These are phyloP conservation scores for Verticillium nonalfalfae DNA, from an alignment of 2,329 filamentous ascomycete genomes.

Conservation along the genomic window DNA sequence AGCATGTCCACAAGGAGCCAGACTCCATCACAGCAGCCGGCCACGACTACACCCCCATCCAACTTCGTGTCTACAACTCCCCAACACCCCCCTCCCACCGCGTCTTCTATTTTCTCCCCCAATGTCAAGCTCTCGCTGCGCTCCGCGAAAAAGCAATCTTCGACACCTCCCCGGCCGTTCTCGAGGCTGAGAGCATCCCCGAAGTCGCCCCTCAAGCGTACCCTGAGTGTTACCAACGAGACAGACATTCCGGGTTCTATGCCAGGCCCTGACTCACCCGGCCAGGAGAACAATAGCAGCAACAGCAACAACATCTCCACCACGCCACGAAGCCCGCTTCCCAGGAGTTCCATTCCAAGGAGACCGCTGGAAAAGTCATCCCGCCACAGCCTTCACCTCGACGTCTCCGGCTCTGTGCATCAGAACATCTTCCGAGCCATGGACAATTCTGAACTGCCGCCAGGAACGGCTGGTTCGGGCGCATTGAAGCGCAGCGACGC, in stretches of 20 bases:
- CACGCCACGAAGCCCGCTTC: slow-evolving; percentile 28
- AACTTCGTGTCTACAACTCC: slow-evolving; percentile 22
- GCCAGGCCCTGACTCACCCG: slow-evolving; percentile 31
- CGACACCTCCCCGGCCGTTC: slow-evolving; percentile 45
- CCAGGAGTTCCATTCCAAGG: slow-evolving; percentile 33
- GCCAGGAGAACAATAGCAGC: slow-evolving; percentile 35
- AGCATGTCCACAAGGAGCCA: slow-evolving; percentile 8
- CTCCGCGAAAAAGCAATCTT: slow-evolving; percentile 51
- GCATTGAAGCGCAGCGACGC: slow-evolving; percentile 90
- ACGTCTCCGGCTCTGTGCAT: slow-evolving; percentile 47
- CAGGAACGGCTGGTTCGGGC: slow-evolving; percentile 59
- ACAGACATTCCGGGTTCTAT: slow-evolving; percentile 60
- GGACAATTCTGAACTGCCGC: slow-evolving; percentile 38
- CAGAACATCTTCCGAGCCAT: slow-evolving; percentile 43
- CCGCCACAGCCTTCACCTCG: slow-evolving; percentile 51
- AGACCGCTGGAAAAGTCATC: slow-evolving; percentile 40
- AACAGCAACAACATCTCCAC: slow-evolving; percentile 22
- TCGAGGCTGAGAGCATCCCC: slow-evolving; percentile 65
- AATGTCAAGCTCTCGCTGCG: slow-evolving; percentile 61
- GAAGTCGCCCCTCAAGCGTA: slow-evolving; percentile 75
- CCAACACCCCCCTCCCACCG: slow-evolving; percentile 27
- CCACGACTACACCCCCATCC: slow-evolving; percentile 24
- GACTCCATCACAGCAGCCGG: slow-evolving; percentile 6
- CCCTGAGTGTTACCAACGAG: slow-evolving; percentile 63
- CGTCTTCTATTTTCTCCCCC: slow-evolving; percentile 53